Percentiles rank a stretch among this genome's conserved stretches.
These are phyloP conservation scores for Begonia masoniana DNA, from an alignment of 306 rosid species.

Conservation along the genomic window DNA sequence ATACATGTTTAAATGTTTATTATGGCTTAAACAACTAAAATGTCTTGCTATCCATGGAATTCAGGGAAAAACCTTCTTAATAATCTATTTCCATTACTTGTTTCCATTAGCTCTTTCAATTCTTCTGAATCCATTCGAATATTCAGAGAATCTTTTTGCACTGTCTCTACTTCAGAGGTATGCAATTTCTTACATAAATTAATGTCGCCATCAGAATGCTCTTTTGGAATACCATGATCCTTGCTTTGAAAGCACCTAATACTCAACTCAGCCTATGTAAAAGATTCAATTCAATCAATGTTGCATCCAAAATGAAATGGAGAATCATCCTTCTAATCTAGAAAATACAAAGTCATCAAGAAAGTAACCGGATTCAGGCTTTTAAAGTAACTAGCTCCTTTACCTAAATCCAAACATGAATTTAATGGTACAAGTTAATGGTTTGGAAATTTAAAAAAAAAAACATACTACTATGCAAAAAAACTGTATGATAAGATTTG, in stretches of 20 bases:
- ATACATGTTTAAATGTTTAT: too few species aligned
- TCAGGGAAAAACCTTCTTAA: conserved; percentile 47
- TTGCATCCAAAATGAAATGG: neutral
- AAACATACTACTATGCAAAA: too few species aligned
- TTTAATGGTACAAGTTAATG: too few species aligned
- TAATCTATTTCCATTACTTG: conserved; percentile 40
- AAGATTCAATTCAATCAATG: conserved; percentile 14
- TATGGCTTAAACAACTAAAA: neutral
- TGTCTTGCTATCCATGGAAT: conserved; percentile 13
- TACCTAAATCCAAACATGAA: too few species aligned
- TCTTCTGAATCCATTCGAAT: conserved; percentile 26
- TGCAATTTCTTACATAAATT: conserved; percentile 17
- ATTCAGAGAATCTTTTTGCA: conserved; percentile 23
- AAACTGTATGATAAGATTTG: too few species aligned
- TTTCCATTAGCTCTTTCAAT: conserved; percentile 26
- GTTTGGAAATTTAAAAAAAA: too few species aligned
- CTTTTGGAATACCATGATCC: conserved; percentile 24
- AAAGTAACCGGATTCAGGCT: neutral
- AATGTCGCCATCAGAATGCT: conserved; percentile 6
- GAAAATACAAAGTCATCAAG: neutral
- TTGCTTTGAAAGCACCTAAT: conserved; percentile 21
- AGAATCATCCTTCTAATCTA: conserved; percentile 1
- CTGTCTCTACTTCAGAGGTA: conserved; percentile 22
- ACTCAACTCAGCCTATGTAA: conserved; percentile 44
- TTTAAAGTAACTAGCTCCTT: too few species aligned